Evolutionary conservation across 1,284 basidiomycete species (phyloP), one percentile per base, ranked within the genome.

Genomic region (Ustilago bromivora): DNA sequence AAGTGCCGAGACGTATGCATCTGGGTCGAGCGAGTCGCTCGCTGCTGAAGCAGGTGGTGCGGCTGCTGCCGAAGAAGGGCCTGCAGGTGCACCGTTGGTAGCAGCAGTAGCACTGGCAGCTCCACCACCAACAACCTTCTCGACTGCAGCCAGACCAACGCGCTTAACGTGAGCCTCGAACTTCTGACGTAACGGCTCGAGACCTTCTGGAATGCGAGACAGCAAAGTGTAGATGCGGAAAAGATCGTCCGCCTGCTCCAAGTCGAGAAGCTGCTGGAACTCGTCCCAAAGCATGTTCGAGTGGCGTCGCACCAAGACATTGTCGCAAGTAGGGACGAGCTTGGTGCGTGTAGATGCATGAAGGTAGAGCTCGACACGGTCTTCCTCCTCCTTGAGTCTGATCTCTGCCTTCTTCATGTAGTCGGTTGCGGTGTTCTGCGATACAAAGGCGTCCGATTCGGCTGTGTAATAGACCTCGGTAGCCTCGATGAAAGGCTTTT

Each of bases 341-440:
- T 81, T 78, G 17, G 65, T 58, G 15, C 81, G 60, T 2, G 84
- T 85, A 19, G 73, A 81, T 43, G 91, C 92, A 87, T 98, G 94
- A 73, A 99, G 89, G 87, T 98, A 98, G 62, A 96, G 90, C 86
- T 97, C 95, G 43, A 99, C 94, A 43, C 97, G 91, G 80, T 96
- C 94, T 86, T 96, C 94, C 86, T 99, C 97, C 87, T 99, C 96
- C 69, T 92, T 90, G 66, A 99, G 88, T 35, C 97, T 91, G 80
- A 92, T 92, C 85, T 98, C 96, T 2, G 95, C 97, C 88, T 95
- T 96, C 89, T 93, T 95, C 87, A 99, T 90, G 87, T 99, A 99
- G 87, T 99, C 97, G 31, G 95, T 93, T 40, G 98, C 94, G 54
- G 91, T 93, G 87, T 96, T 96, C 83, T 93, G 91, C 2, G 92